Percentiles rank a stretch among this genome's conserved stretches.
These are phyloP conservation scores for Escallonia rubra DNA, from an alignment of 129 eudicot genomes.

Conservation along the genomic window DNA sequence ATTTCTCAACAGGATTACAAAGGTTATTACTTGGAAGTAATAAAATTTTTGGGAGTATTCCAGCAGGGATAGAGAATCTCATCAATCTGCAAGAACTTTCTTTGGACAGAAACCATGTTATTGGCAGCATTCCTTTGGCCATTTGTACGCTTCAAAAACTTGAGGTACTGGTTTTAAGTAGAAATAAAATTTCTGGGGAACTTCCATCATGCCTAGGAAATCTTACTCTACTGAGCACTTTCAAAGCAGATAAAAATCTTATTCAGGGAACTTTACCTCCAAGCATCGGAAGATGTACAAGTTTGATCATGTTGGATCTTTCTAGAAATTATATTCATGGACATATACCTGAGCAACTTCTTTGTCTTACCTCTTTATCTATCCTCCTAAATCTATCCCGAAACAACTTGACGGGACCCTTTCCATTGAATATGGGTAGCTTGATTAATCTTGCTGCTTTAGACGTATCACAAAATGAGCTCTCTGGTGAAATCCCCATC, in stretches of 20 bases:
- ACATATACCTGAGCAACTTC: not conserved
- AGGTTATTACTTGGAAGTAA: not conserved
- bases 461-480: not conserved
- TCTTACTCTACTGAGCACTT: not conserved
- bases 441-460: not conserved
- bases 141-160: not conserved
- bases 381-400: not conserved
- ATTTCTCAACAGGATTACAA: not conserved
- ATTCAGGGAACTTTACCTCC: not conserved
- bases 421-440: not conserved
- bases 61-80: not conserved
- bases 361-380: not conserved
- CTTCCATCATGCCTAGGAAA: not conserved
- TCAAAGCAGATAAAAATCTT: not conserved
- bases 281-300: not conserved
- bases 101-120: not conserved
- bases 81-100: not conserved
- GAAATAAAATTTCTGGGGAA: not conserved
- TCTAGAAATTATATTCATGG: not conserved
- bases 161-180: not conserved
- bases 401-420: not conserved
- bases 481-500: not conserved
- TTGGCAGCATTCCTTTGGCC: not conserved
- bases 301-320: not conserved
- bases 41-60: not conserved